Conservation (phyloP, 441 rosid species). For the Erodium trifolium region DNA sequence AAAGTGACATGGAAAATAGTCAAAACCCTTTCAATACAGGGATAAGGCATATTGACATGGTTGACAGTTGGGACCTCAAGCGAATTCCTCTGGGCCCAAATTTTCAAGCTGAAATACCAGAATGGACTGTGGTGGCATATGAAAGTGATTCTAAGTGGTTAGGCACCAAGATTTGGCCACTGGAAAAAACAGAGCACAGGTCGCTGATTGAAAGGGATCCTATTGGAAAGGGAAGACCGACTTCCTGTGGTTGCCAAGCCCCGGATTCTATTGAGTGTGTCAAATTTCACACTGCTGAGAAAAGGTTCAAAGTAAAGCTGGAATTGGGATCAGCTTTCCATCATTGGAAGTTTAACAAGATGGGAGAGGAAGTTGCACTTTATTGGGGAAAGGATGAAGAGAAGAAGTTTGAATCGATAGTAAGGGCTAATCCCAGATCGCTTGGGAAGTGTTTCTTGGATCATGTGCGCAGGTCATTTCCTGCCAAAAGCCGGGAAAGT, state of each 20-base stretch:
- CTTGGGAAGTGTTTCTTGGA: constrained; percentile 38
- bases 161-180: constrained; percentile 71
- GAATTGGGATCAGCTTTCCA: constrained; percentile 62
- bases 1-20: too few species aligned
- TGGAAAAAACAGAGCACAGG: constrained; percentile 25
- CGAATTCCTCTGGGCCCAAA: constrained; percentile 47
- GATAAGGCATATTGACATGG: constrained; percentile 16
- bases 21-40: constrained; percentile 17
- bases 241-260: constrained; percentile 57
- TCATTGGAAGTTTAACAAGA: constrained; percentile 50
- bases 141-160: constrained; percentile 70
- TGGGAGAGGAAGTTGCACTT: constrained; percentile 63
- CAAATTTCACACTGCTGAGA: constrained; percentile 55
- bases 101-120: constrained; percentile 67
- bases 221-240: constrained; percentile 82
- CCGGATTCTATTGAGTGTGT: constrained; percentile 58
- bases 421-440: constrained; percentile 20
- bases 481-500: constrained; percentile 43
- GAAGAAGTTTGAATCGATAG: constrained; percentile 39
- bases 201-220: constrained; percentile 25
- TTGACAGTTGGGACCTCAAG: constrained; percentile 30
- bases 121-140: constrained; percentile 45
- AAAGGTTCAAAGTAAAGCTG: constrained; percentile 42
- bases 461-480: constrained; percentile 33
- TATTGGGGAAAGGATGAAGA: constrained; percentile 52